Evolutionary conservation across 192 early-diverging fungal genomes (phyloP), one percentile per base, ranked within the genome.

Genomic region (Linderina pennispora): DNA sequence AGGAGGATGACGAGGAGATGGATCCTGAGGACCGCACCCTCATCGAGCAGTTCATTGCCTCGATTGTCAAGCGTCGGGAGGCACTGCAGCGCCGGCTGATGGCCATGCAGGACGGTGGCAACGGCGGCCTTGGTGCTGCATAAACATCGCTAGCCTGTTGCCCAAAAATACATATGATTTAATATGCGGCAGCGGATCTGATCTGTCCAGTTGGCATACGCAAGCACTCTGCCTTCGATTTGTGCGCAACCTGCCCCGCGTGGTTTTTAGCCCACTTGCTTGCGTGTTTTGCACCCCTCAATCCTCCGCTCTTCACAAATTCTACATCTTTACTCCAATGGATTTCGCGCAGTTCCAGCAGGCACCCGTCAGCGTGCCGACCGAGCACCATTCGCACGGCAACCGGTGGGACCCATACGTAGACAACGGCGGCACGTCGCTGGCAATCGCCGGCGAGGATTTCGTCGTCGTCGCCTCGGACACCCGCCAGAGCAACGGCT

Each of bases 371-470:
- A 31, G 44, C 28, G 62, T 21, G 2, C 65, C 62, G 10, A 55
- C 26, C 8, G 57, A 65, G 33, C 41, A 23, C 11, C 69, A 73
- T 31, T 49, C 35, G 34, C 67, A 71, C 53, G n/a, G n/a, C n/a
- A 40, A 84, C 60, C 68, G 76, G 34, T 96, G 91, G 68, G 81
- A 84, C 25, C 92, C 93, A 25, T 96, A 98, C 74, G 91, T 85
- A 9, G 86, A 94, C 74, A 98, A 86, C 48, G 83, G 80, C 36
- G 86, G 92, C 26, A 92, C 90, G 0, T 76, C 85, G 45, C 57
- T 96, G 36, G 90, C 90, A 23, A 89, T 99, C 68, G 88, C 92
- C n/a, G 97, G 97, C 17, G 73, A 87, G 20, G 94, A 97, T 76
- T 99, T 86, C 56, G 88, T 86, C 55, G 62, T 98, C 4, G 74